A percentile compares a stretch with the other conserved stretches of the same genome.
Evolutionary conservation across 768 basidiomycete species (phyloP).

Genomic region (Russula earlei): DNA sequence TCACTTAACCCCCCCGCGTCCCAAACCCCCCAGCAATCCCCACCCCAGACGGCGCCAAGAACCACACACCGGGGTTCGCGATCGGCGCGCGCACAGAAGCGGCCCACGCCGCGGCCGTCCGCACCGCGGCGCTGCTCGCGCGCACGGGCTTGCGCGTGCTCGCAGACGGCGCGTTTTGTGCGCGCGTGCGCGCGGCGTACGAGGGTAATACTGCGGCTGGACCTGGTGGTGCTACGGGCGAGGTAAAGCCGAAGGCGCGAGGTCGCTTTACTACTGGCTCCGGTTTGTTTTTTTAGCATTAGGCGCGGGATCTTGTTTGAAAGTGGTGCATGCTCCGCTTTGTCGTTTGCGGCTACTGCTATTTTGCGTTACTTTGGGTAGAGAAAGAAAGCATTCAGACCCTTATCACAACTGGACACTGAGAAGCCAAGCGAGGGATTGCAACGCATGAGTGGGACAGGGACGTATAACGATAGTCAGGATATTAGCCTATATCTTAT

Average conservation of each 20-base stretch:
- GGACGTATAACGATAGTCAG: background rate
- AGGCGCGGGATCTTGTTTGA: no score
- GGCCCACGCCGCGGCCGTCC: slow-evolving; percentile 15
- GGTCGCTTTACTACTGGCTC: background rate
- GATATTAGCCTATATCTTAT: background rate
- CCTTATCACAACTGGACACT: no score
- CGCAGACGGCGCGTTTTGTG: slow-evolving; percentile 12
- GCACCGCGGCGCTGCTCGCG: slow-evolving; percentile 13
- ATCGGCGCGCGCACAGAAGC: slow-evolving; percentile 12
- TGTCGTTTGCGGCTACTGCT: no score
- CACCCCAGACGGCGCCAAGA: slow-evolving; percentile 1
- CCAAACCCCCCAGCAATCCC: slow-evolving; percentile 7
- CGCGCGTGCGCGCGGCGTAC: slow-evolving; percentile 13
- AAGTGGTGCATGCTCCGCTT: no score
- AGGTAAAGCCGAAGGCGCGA: background rate
- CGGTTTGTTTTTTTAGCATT: background rate
- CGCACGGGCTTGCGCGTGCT: slow-evolving; percentile 16
- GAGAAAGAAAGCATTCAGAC: no score
- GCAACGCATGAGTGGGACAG: background rate
- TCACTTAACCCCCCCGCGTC: background rate
- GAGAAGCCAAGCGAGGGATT: background rate
- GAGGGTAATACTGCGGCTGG: no score
- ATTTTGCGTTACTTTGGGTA: no score
- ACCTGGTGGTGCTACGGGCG: background rate
- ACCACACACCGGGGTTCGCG: slow-evolving; percentile 18